phyloP scores from a whole-genome alignment of 306 rosid species.

The Sesbania bispinosa region DNA sequence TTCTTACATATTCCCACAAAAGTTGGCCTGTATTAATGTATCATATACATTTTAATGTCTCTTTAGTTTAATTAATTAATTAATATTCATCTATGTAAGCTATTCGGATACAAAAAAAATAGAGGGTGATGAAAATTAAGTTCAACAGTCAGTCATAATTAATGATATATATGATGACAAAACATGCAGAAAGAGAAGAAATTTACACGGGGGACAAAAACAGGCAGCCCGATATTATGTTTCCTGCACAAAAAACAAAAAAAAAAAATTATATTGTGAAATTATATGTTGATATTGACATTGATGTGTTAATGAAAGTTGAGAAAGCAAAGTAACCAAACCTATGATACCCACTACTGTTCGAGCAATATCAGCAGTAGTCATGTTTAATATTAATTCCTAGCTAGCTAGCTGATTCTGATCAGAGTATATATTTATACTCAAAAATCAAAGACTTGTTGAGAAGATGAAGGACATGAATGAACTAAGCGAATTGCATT shows the following conservation, averaged over 20 bases:
- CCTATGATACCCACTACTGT: slow-evolving; percentile 61
- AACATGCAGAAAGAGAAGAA: not conserved
- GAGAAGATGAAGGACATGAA: not conserved
- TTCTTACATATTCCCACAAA: slow-evolving; percentile 67
- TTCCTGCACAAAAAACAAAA: slow-evolving; percentile 50
- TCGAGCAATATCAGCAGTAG: slow-evolving; percentile 53
- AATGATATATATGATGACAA: not conserved
- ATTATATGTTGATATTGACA: no score
- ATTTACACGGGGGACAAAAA: slow-evolving; percentile 82
- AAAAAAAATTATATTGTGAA: no score
- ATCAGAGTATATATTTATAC: no score
- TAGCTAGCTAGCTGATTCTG: not conserved
- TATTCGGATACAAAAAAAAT: no score
- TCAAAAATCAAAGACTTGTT: not conserved
- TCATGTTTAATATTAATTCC: slow-evolving; percentile 34
- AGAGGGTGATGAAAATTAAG: no score
- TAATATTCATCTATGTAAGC: no score
- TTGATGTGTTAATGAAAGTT: no score
- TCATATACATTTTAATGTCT: no score
- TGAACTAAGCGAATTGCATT: no score
- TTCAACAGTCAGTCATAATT: no score
- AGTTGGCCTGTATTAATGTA: slow-evolving; percentile 80
- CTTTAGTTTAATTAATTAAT: no score
- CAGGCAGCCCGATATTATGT: slow-evolving; percentile 53
- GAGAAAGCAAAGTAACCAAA: not conserved